These are phyloP conservation scores for Mycena alexandri DNA, from an alignment of 768 basidiomycete genomes.

Conservation along the genomic window DNA sequence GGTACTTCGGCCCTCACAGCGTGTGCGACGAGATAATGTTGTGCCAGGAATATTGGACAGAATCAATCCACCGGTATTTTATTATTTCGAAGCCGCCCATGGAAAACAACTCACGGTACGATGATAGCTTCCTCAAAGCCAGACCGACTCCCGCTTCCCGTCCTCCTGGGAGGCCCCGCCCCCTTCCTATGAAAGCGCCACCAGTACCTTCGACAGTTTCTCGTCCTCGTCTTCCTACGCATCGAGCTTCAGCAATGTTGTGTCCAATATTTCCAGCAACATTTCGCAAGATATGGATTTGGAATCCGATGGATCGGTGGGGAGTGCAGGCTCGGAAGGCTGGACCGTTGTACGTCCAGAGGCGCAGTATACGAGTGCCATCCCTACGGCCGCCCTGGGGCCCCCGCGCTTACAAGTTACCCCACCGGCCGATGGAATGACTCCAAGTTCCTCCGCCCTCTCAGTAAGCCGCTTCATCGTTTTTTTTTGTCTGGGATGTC, in stretches of 20 bases:
- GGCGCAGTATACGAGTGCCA: too few species aligned
- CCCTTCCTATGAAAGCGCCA: conserved; percentile 34
- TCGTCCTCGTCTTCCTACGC: background rate
- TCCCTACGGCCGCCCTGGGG: background rate
- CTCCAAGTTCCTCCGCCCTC: background rate
- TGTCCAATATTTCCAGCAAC: background rate
- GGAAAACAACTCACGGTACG: too few species aligned
- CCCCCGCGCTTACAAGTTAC: background rate
- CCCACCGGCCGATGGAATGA: background rate
- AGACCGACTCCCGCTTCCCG: conserved; percentile 23
- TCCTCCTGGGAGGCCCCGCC: conserved; percentile 32
- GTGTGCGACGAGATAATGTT: background rate
- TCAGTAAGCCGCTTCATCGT: too few species aligned
- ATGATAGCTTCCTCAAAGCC: conserved; percentile 2
- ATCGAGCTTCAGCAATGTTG: background rate
- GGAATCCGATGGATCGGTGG: background rate
- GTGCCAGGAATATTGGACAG: conserved; percentile 19
- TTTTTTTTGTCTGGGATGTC: too few species aligned
- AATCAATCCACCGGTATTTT: conserved; percentile 16
- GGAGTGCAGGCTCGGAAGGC: background rate
- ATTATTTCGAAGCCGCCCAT: too few species aligned
- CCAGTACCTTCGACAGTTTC: background rate
- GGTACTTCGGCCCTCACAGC: conserved; percentile 1
- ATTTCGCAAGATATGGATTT: background rate
- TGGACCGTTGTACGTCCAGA: background rate